Base-by-base conservation (phyloP, 352 stramenopile species). In the Globisporangium abappressorium region DNA sequence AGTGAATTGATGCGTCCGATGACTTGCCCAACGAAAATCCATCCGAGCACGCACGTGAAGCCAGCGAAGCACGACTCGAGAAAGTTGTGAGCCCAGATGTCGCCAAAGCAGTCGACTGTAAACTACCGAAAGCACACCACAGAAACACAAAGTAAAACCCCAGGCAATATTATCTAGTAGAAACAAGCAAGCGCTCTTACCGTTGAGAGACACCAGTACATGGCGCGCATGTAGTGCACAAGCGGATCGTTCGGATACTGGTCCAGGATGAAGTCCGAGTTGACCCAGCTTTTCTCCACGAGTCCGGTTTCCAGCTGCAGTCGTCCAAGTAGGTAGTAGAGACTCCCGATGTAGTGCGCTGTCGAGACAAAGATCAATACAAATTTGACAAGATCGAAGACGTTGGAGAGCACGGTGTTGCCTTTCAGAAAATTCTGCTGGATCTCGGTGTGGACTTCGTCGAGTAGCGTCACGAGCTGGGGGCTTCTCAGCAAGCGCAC, bases 171-270 rank as follows among this genome's bases (percentile, higher is more conserved):
- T 4, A n/a, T 22, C 30, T 15, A 15, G 24, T 36, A 64, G 22
- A 6, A 57, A 43, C 49, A 26, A 61, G 12, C 11, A 4, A 43
- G 36, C 36, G 22, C 6, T 24, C 22, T 4, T 76, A 92, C 84
- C 58, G 84, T 79, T 0, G 80, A 90, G 14, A 93, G 73, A 38
- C 78, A 91, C 84, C 84, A 93, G 28, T 93, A 93, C 70, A 93
- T 82, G n/a, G 82, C 71, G 51, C 84, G 84, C 69, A 91, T 84
- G 65, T 93, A 93, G 64, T 90, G 81, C 24, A 90, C 70, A 0
- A 74, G 58, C 0, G 78, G 65, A 11, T 78, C 76, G 34, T 89
- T 57, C 4, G 84, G 82, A 34, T 91, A 79, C 36, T 90, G 76
- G 2, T 47, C 57, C 2, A 93, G 46, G 43, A 93, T 77, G 8